Conservation (phyloP, 805 yeast species). For the Nakazawaea ishiwadae region DNA sequence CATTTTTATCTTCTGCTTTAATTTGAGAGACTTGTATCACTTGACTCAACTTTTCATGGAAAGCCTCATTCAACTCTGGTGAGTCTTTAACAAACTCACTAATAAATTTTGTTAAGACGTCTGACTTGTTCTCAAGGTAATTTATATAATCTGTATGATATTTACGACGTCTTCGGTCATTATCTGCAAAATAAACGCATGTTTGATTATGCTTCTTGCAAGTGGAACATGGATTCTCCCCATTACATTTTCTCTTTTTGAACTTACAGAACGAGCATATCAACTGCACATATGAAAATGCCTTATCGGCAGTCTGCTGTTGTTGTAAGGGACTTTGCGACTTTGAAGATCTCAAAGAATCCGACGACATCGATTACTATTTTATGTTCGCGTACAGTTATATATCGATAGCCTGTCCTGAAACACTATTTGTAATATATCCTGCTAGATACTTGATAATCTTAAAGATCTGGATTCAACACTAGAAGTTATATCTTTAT, state of each 20-base stretch:
- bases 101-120: constrained; percentile 19
- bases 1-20: constrained; percentile 20
- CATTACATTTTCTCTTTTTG: constrained; percentile 20
- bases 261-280: constrained; percentile 17
- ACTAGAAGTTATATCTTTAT: too few relatives aligned
- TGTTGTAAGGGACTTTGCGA: not conserved
- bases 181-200: constrained; percentile 19
- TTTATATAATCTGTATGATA: constrained; percentile 28
- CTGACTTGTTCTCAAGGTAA: constrained; percentile 22
- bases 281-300: constrained; percentile 8
- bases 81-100: constrained; percentile 19
- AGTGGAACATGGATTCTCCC: constrained; percentile 20
- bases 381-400: too few relatives aligned
- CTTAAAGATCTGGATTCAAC: too few relatives aligned
- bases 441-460: too few relatives aligned
- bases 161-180: constrained; percentile 27
- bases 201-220: constrained; percentile 17
- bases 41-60: constrained; percentile 19
- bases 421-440: too few relatives aligned
- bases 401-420: too few relatives aligned
- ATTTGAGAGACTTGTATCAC: constrained; percentile 24
- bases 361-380: not conserved
- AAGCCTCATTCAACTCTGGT: constrained; percentile 13
- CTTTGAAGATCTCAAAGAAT: not conserved
- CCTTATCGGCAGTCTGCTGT: not conserved